Conservation (phyloP, 345 rosid species). For the Citrus sp. region DNA sequence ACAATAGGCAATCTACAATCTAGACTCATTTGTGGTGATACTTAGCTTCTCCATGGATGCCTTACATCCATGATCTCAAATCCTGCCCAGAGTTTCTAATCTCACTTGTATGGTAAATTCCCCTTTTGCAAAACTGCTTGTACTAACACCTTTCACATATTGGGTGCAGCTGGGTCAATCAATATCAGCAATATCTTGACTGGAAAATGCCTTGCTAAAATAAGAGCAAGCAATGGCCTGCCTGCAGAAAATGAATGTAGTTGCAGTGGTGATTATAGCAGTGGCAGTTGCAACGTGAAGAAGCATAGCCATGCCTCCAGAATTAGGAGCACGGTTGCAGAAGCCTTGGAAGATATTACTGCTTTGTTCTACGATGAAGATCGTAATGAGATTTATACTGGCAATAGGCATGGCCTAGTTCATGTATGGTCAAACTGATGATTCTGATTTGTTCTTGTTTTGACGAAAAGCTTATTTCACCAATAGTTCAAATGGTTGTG, state of each 20-base stretch:
- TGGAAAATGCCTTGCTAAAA: slow-evolving; percentile 66
- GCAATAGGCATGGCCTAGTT: slow-evolving; percentile 64
- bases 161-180: slow-evolving; percentile 64
- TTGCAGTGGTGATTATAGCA: slow-evolving; percentile 20
- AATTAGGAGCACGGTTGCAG: slow-evolving; percentile 55
- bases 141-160: neutral
- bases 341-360: slow-evolving; percentile 76
- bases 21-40: neutral
- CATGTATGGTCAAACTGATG: slow-evolving; percentile 72
- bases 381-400: slow-evolving; percentile 70
- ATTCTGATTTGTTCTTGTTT: neutral
- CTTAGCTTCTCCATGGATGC: neutral
- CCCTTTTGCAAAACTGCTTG: neutral
- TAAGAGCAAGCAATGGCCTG: slow-evolving; percentile 46
- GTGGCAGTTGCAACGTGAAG: slow-evolving; percentile 22
- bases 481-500: slow-evolving; percentile 10
- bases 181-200: slow-evolving; percentile 64
- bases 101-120: neutral
- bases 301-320: slow-evolving; percentile 16
- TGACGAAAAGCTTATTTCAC: neutral
- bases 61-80: neutral
- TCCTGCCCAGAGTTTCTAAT: neutral
- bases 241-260: slow-evolving; percentile 31
- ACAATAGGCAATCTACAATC: neutral
- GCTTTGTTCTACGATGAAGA: slow-evolving; percentile 78